Base-by-base conservation (phyloP, 2,329 filamentous ascomycete genomes). In the Cryphonectria naterciae region DNA sequence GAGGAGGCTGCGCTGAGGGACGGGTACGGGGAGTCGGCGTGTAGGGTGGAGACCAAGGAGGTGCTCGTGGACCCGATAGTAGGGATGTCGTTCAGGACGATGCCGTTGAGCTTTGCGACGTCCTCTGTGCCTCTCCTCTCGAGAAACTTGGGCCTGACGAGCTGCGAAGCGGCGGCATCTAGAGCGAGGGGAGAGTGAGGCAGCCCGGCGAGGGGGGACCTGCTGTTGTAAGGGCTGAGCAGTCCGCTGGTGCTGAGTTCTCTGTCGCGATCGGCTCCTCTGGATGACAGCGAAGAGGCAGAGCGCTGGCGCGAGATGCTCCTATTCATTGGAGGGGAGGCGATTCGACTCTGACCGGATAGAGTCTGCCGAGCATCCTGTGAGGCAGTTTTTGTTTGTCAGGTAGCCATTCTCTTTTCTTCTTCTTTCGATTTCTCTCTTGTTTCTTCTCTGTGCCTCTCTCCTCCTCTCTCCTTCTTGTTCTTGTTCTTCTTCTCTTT, bases 1-100 rank as follows among this genome's bases (percentile, higher is more conserved):
- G 68, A 25, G 17, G 49, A 25, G 39, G 49, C 15, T 39, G 63
- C 37, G 65, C 39, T 62, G 65, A 74, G 62, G 62, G 68, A 65
- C 25, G 73, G 68, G 58, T 74, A 74, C 2, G 70, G 70, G 35
- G 72, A 73, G 49, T 67, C 67, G 66, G 71, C 43, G 43, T 69
- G 70, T 25, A 70, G 67, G 43, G 65, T 68, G 43, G 70, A 73
- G 64, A 77, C 74, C 19, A 77, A 70, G 46, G 69, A 68, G 67
- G 25, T 62, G 61, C 37, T 70, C 56, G 52, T 41, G 41, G 65
- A 71, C 61, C 65, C 72, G 61, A 69, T 62, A 56, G 73, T 71
- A 11, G 72, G 70, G 35, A 78, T 71, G 70, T 77, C 73, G 67
- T 72, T 71, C 49, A 75, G 71, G 62, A 76, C 73, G 52, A 74